Evolutionary conservation across 345 rosid species (phyloP).

Genomic region (Acer yangbiense): DNA sequence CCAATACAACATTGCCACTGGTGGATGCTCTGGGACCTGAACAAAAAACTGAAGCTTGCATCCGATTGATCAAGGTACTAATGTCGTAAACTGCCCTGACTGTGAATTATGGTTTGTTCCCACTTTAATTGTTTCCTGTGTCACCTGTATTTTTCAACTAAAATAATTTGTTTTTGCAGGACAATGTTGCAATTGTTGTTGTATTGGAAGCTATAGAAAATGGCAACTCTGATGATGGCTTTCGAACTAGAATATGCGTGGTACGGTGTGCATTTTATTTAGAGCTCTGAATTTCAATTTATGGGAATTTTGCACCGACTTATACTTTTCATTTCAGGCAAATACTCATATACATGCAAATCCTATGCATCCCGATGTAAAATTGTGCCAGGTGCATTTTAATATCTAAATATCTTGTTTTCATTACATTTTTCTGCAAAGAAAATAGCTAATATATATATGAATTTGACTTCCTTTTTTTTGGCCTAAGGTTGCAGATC

Average conservation of each 20-base stretch:
- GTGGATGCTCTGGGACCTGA: slow-evolving; percentile 53
- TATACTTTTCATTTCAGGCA: slow-evolving; percentile 17
- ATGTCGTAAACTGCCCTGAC: neutral
- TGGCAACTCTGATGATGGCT: neutral
- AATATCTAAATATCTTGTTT: neutral
- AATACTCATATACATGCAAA: slow-evolving; percentile 28
- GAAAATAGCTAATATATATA: too few species aligned
- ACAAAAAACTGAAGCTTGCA: slow-evolving; percentile 37
- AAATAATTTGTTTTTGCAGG: slow-evolving; percentile 25
- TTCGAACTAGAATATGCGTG: slow-evolving; percentile 19
- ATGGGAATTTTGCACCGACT: neutral
- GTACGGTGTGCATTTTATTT: slow-evolving; percentile 7
- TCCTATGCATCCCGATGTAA: slow-evolving; percentile 6
- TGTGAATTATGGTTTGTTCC: slow-evolving; percentile 10
- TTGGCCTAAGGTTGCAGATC: slow-evolving; percentile 30
- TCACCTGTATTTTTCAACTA: neutral
- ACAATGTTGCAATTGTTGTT: slow-evolving; percentile 47
- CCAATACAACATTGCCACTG: slow-evolving; percentile 46
- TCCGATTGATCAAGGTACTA: slow-evolving; percentile 50
- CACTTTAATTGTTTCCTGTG: neutral
- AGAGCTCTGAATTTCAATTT: neutral
- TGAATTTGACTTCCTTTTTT: neutral
- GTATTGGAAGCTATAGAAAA: slow-evolving; percentile 32
- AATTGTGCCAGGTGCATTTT: slow-evolving; percentile 25
- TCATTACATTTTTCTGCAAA: neutral